Evolutionary conservation across 805 yeast genomes (phyloP).

Genomic region (Metschnikowia lachancei): DNA sequence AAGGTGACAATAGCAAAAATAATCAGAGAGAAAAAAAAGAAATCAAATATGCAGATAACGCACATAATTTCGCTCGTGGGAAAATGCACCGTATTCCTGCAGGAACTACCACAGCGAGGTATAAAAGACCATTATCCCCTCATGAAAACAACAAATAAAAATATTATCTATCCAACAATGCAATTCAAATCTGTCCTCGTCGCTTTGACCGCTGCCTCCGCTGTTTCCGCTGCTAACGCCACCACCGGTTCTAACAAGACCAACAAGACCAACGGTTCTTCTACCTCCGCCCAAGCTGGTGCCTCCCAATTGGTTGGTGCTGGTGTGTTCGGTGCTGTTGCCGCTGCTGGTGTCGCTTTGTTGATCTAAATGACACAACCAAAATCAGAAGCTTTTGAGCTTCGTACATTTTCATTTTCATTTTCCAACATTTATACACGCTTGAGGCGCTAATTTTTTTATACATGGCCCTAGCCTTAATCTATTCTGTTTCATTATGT

Average conservation of each 20-base stretch:
- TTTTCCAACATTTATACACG: conserved; percentile 10
- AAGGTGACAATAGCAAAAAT: conserved; percentile 3
- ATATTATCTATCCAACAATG: conserved; percentile 25
- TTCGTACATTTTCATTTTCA: not conserved
- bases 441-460: conserved; percentile 14
- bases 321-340: conserved; percentile 28
- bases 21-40: conserved; percentile 1
- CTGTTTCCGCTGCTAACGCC: conserved; percentile 33
- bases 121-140: conserved; percentile 8
- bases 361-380: conserved; percentile 29
- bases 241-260: conserved; percentile 21
- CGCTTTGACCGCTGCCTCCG: conserved; percentile 39
- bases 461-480: conserved; percentile 9
- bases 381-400: conserved; percentile 2
- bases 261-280: conserved; percentile 22
- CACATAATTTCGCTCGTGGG: conserved; percentile 5
- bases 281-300: conserved; percentile 29
- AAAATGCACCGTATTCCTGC: conserved; percentile 9
- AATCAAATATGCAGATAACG: conserved; percentile 9
- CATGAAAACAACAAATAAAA: not conserved
- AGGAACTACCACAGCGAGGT: conserved; percentile 7
- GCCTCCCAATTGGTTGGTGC: conserved; percentile 36
- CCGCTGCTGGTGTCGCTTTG: conserved; percentile 38
- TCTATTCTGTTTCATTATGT: conserved; percentile 8
- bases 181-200: conserved; percentile 38